A percentile compares a stretch with the other conserved stretches of the same genome.
phyloP scores from a whole-genome alignment of 257 asterid genomes.

The Capsicum rhomboideum region DNA sequence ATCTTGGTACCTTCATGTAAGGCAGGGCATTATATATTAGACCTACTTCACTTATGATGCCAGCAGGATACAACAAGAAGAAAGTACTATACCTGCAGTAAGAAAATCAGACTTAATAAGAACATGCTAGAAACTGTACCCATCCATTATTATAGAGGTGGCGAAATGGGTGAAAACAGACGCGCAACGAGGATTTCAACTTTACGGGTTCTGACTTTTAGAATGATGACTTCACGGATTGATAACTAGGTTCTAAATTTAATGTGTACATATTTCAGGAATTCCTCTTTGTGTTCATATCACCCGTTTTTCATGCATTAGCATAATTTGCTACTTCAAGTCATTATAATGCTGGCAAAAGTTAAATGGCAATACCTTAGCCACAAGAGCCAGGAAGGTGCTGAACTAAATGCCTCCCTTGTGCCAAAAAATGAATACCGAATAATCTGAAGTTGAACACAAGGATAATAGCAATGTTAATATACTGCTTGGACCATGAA shows the following conservation, averaged over 20 bases:
- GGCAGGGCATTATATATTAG: conserved; percentile 61
- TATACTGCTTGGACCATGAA: not conserved
- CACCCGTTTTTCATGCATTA: not conserved
- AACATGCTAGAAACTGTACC: not conserved
- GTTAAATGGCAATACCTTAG: conserved; percentile 22
- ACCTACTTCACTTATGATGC: conserved; percentile 82
- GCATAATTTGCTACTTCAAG: not conserved
- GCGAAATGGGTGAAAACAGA: not conserved
- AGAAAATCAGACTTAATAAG: not conserved
- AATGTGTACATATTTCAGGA: not conserved
- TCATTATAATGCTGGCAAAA: not conserved
- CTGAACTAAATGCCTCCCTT: conserved; percentile 65
- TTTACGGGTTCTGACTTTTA: not conserved
- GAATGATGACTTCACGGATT: not conserved
- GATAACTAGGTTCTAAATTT: not conserved
- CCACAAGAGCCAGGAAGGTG: conserved; percentile 88
- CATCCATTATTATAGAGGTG: not conserved
- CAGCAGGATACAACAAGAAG: conserved; percentile 65
- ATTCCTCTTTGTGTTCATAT: not conserved
- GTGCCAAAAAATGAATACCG: conserved; percentile 76
- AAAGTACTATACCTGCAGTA: conserved; percentile 75
- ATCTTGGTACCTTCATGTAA: conserved; percentile 34
- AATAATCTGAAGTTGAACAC: conserved; percentile 21
- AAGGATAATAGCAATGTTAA: not conserved
- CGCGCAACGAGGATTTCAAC: not conserved